Base-by-base conservation (phyloP, 257 asterid species). In the Marsdenia floribunda region DNA sequence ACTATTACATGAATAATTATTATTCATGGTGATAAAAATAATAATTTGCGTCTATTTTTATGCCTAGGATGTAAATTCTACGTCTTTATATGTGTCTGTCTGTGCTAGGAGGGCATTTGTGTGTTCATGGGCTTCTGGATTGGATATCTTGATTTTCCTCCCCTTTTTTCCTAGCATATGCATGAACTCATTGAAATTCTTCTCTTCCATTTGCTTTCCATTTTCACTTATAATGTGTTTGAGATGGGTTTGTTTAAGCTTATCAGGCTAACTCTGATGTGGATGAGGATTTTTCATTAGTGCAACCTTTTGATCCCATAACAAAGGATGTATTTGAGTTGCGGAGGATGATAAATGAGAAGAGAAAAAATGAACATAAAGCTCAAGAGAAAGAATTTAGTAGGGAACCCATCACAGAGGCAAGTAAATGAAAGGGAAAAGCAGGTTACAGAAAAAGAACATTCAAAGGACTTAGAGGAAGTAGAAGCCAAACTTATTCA, bases 241-340 rank as follows among this genome's bases (percentile, higher is more conserved):
- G 57, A 74, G 75, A 44, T 33, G 71, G 47, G 40, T 35, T 65
- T 47, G 68, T 77, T 59, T 61, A 60, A 72, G 37, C 38, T 67
- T 53, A 77, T 68, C 80, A 87, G 92, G 79, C 2, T 40, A 81
- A 79, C 19, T 64, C 61, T 53, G 85, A 77, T n/a, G 70, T 33
- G 67, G 86, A 81, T 66, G 87, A 78, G n/a, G 82, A 85, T 22
- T 85, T 78, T 79, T 24, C 72, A 40, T 44, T 72, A 57, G 76
- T 85, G 35, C 75, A 73, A 75, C 86, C 86, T 19, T 33, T 77
- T 77, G 90, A 87, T 77, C 82, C 84, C 77, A 77, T 87, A 69
- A 82, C 88, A 22, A 85, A 83, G 81, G 80, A 77, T 53, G 77
- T 71, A 7, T 0, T 29, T 70, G 83, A 85, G 68, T 46, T 83